Evolutionary conservation across 2,329 filamentous ascomycete species (phyloP).

Genomic region (Alternaria sp.): DNA sequence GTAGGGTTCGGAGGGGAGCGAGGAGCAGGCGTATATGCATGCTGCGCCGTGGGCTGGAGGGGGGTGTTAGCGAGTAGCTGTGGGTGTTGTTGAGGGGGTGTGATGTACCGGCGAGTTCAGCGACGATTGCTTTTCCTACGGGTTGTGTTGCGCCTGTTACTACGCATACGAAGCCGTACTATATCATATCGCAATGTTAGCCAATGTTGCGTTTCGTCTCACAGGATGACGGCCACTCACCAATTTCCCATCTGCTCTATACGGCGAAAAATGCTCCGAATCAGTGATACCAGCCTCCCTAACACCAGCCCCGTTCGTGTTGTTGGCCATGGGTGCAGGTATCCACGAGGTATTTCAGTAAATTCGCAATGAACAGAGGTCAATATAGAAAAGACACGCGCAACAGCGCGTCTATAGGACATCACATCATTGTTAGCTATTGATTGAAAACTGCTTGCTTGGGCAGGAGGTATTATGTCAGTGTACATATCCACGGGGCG

Average conservation of each 20-base stretch:
- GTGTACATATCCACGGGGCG: constrained; percentile 44
- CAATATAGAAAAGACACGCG: not conserved
- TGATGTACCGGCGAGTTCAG: constrained; percentile 63
- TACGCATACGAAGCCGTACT: constrained; percentile 70
- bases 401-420: constrained; percentile 15
- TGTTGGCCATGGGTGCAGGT: not conserved
- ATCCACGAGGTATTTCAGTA: not conserved
- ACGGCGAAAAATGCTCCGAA: constrained; percentile 63
- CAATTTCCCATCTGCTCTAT: constrained; percentile 64
- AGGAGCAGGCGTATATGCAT: constrained; percentile 66
- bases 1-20: constrained; percentile 52
- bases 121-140: constrained; percentile 65
- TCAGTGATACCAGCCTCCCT: constrained; percentile 22
- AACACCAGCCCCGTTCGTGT: constrained; percentile 11
- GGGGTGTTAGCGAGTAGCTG: not conserved
- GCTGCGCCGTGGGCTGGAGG: constrained; percentile 66
- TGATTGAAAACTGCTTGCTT: constrained; percentile 8
- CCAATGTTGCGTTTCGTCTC: not conserved
- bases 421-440: constrained; percentile 50
- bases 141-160: constrained; percentile 68
- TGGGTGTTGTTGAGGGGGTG: not conserved
- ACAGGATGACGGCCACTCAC: constrained; percentile 39
- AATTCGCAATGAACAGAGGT: not conserved
- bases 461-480: constrained; percentile 19
- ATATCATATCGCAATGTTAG: not conserved